Evolutionary conservation across 2,329 filamentous ascomycete species (phyloP).

Genomic region (Blastomyces parvus): DNA sequence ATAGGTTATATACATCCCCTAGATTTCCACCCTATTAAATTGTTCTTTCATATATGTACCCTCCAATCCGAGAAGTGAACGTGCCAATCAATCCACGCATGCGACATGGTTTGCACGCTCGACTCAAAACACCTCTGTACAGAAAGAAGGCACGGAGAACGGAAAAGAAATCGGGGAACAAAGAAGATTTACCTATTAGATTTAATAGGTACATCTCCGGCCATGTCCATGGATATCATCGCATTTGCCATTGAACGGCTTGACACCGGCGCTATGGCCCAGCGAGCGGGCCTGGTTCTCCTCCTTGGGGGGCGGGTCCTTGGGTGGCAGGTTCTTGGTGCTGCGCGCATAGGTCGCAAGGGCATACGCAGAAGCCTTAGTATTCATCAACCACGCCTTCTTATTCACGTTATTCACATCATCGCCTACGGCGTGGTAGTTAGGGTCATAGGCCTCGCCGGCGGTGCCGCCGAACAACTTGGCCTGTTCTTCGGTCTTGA

Average conservation of each 20-base stretch:
- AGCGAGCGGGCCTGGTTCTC: neutral
- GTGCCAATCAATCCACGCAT: neutral
- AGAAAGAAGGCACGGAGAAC: neutral
- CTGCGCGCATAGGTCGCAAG: constrained; percentile 61
- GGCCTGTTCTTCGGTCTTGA: constrained; percentile 61
- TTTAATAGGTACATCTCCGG: constrained; percentile 3
- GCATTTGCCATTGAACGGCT: neutral
- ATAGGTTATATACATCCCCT: neutral
- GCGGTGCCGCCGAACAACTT: constrained; percentile 61
- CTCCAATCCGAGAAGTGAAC: neutral
- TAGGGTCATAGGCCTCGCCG: constrained; percentile 47
- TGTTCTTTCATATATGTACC: neutral
- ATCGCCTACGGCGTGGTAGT: constrained; percentile 49
- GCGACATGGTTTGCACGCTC: neutral
- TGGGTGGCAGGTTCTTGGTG: constrained; percentile 10
- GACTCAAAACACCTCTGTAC: neutral
- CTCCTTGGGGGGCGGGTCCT: constrained; percentile 6
- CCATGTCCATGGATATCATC: neutral
- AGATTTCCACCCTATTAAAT: too few relatives aligned
- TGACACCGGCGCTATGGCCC: neutral
- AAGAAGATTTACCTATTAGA: neutral
- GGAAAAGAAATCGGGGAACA: neutral
- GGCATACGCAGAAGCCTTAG: constrained; percentile 31
- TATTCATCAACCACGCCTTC: constrained; percentile 47
- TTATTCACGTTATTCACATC: constrained; percentile 46